Conservation (phyloP, 192 early-diverging fungal genomes). For the Cetraspora pellucida region DNA sequence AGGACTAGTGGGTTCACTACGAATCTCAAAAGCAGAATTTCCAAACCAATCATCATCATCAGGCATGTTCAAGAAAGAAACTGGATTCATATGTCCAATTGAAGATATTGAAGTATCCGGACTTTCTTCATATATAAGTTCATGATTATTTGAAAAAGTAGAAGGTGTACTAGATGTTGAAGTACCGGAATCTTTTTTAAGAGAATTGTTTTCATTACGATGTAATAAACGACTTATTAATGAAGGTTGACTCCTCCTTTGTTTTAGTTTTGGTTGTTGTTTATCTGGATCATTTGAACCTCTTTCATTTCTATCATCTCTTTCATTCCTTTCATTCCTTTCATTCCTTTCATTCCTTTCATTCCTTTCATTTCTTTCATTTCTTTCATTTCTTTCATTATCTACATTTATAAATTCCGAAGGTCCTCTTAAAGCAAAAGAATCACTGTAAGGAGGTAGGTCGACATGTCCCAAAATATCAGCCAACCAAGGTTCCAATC, state of each 20-base stretch:
- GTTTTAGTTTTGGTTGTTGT: not conserved
- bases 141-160: not conserved
- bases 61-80: constrained; percentile 11
- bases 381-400: too few species aligned
- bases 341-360: too few species aligned
- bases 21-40: constrained; percentile 2
- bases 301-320: not conserved
- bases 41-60: constrained; percentile 16
- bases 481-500: too few species aligned
- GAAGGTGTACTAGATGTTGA: too few species aligned
- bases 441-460: constrained; percentile 31
- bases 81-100: too few species aligned
- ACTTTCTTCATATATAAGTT: not conserved
- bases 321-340: not conserved
- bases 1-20: constrained; percentile 16
- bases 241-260: constrained; percentile 15
- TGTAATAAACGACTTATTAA: not conserved
- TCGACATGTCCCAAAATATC: not conserved
- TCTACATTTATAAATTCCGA: too few species aligned
- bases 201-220: not conserved
- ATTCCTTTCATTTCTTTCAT: too few species aligned
- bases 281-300: too few species aligned
- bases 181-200: not conserved
- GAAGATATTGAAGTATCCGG: not conserved
- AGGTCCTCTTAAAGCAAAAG: not conserved